Evolutionary conservation across 768 basidiomycete species (phyloP), one percentile per base, ranked within the genome.

Genomic region (Tulasnella sp.): DNA sequence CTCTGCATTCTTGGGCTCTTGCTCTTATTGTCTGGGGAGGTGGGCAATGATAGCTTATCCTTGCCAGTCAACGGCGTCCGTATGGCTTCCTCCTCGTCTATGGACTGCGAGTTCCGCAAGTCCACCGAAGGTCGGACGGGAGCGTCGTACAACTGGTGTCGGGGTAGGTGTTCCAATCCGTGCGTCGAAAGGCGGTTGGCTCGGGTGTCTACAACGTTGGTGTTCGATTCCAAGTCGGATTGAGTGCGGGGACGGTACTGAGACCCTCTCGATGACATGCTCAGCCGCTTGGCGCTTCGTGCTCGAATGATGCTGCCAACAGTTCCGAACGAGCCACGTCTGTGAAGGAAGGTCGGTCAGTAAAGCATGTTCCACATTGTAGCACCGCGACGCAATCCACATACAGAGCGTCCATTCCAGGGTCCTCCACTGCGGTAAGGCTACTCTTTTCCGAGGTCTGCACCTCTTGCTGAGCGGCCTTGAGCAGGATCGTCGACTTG

Each of bases 111-210:
- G 58, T 46, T 40, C 31, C 34, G 41, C 42, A 58, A 31, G 76
- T 76, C 76, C 20, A 37, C 54, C 16, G 76, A 76, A 22, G 64
- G 31, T 12, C 72, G 93, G 84, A 98, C 90, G 3, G 97, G 97
- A 16, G 93, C 90, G 84, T 98, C 97, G 84, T 95, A 96, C 8
- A 98, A 88, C 83, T 96, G 93, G 84, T 95, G 96, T 31, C 96
- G 89, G 82, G 91, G 89, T 83, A 97, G 84, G 46, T 91, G 91
- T 9, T 86, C 85, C 78, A 90, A 80, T 4, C 84, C 83, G 40
- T 83, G 82, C 40, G 86, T 85, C 24, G 84, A 81, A 37, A 84
- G 76, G 48, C 78, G 80, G 22, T 60, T 69, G 22, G 79, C 80
- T 75, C 0, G 77, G 75, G 46, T 76, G 80, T 7, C 79, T 22